Evolutionary conservation across 2,329 filamentous ascomycete genomes (phyloP).

Genomic region (Cladophialophora yegresii): DNA sequence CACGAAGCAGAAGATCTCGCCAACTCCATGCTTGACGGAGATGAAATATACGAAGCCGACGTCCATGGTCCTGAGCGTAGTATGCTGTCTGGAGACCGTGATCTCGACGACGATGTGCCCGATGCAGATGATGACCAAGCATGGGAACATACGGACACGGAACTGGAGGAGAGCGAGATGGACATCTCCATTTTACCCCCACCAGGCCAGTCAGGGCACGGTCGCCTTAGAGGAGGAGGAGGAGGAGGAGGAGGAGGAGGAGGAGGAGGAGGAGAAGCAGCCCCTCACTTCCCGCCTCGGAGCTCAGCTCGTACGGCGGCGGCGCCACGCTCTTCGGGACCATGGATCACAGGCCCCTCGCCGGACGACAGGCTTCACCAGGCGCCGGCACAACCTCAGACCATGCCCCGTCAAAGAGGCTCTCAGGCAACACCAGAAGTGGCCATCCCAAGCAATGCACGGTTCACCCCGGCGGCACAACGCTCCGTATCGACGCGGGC

Average conservation of each 20-base stretch:
- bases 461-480: neutral
- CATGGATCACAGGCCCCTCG: constrained; percentile 27
- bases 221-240: neutral
- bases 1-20: constrained; percentile 56
- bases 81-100: constrained; percentile 53
- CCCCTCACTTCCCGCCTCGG: constrained; percentile 5
- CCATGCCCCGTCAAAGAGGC: constrained; percentile 1
- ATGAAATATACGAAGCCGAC: constrained; percentile 38
- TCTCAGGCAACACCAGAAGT: constrained; percentile 14
- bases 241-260: neutral
- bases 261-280: neutral
- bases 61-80: constrained; percentile 37
- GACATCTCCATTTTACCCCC: constrained; percentile 32
- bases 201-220: neutral
- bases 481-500: constrained; percentile 4
- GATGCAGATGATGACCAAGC: constrained; percentile 59
- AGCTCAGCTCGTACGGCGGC: constrained; percentile 8
- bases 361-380: neutral
- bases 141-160: constrained; percentile 78
- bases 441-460: neutral
- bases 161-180: constrained; percentile 42
- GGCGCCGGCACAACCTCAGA: constrained; percentile 1
- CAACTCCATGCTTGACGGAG: constrained; percentile 38
- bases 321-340: constrained; percentile 18
- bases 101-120: constrained; percentile 71